A percentile compares a stretch with the other conserved stretches of the same genome.
Evolutionary conservation across 2,329 filamentous ascomycete genomes (phyloP).

Genomic region (Calonectria montana): DNA sequence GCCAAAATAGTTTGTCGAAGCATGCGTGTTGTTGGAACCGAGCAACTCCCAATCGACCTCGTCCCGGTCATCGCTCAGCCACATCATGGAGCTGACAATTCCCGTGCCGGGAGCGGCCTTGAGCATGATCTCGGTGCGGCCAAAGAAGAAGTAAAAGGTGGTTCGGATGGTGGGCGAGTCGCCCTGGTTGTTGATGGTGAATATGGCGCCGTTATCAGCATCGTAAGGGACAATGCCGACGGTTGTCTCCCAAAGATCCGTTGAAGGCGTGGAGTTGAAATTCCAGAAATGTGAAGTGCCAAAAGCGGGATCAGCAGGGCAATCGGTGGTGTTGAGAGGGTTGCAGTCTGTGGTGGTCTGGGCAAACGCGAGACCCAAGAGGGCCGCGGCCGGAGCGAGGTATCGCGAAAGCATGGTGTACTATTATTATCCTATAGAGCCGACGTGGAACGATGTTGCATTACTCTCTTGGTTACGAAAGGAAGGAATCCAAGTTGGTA

Average conservation of each 20-base stretch:
- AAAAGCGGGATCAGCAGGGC: slow-evolving; percentile 70
- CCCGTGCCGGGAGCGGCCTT: slow-evolving; percentile 80
- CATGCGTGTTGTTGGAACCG: slow-evolving; percentile 71
- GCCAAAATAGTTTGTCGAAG: slow-evolving; percentile 82
- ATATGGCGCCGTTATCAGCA: slow-evolving; percentile 72
- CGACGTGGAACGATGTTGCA: not conserved
- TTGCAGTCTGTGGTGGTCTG: slow-evolving; percentile 81
- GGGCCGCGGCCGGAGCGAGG: slow-evolving; percentile 48
- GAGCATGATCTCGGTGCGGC: slow-evolving; percentile 80
- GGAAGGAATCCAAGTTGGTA: not conserved
- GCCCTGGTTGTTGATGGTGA: slow-evolving; percentile 76
- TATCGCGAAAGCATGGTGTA: slow-evolving; percentile 42
- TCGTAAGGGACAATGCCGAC: slow-evolving; percentile 74
- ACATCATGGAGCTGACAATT: slow-evolving; percentile 84
- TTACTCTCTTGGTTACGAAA: not conserved
- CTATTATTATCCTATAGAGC: not conserved
- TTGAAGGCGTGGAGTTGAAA: slow-evolving; percentile 72
- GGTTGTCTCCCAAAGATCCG: slow-evolving; percentile 75
- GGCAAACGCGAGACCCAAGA: slow-evolving; percentile 64
- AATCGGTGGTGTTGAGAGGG: slow-evolving; percentile 42
- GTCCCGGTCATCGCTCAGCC: slow-evolving; percentile 85
- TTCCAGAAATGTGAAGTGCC: slow-evolving; percentile 70
- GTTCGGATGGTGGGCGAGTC: slow-evolving; percentile 84
- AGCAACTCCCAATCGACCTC: slow-evolving; percentile 91
- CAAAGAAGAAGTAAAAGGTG: slow-evolving; percentile 88